Evolutionary conservation across 305 asterid genomes (phyloP), one percentile per base, ranked within the genome.

Genomic region (Fraxinus nigra): DNA sequence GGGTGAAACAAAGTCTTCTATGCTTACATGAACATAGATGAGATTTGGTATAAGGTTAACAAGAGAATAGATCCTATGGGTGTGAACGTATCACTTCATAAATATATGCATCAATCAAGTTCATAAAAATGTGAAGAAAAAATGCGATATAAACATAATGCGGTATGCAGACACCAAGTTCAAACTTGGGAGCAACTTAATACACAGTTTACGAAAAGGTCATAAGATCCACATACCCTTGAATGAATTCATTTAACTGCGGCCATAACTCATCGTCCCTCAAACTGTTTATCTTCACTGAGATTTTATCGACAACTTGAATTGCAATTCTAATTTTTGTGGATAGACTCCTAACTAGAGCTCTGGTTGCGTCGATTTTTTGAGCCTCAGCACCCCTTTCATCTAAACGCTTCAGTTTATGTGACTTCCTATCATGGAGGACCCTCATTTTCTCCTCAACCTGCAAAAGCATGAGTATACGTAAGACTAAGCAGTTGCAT

Each of bases 201-300:
- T 35, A 75, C 32, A 77, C 74, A 75, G 63, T 51, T 74, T 7
- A 59, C 4, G 1, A 80, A 79, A 75, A 75, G 0, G 7, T 13
- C 18, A 26, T 40, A 61, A 82, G 48, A 83, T 35, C 40, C 24
- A 59, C 93, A 11, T 92, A 95, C 99, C 97, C 97, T 82, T 90
- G 92, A 88, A 93, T 91, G 83, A 92, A 89, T 78, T 89, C 95
- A 83, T 90, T 92, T 65, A 95, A 91, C 87, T 91, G 98, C 5
- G 98, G 99, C 99, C 99, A 95, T 82, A 93, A 83, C 72, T 93
- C 99, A 61, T 92, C 94, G 65, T 95, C 99, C 84, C 99, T 92
- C 91, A 93, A 84, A 78, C 34, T 86, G 87, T 92, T 92, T 85
- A 95, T 93, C 91, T 87, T 93, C 89, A 88, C 97, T 14, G 99